Percentiles rank a stretch among this genome's conserved stretches.
Conservation (phyloP, 805 yeast species). For the Lachancea kluyveri region DNA sequence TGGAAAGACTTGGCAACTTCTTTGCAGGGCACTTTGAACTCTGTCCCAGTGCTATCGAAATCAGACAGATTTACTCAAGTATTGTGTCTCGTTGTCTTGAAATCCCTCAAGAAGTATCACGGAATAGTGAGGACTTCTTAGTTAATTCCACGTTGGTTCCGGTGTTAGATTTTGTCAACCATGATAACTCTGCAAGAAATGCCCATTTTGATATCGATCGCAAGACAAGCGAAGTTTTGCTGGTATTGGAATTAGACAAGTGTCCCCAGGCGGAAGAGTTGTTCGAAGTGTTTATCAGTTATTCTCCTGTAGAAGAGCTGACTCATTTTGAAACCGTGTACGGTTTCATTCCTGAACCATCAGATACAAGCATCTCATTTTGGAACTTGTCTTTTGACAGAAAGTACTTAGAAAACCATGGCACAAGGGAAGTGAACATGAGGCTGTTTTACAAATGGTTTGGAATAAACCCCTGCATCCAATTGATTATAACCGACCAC, state of each 20-base stretch:
- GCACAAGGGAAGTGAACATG: slow-evolving; percentile 9
- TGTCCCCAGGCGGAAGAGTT: slow-evolving; percentile 3
- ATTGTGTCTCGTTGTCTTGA: slow-evolving; percentile 57
- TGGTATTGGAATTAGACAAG: slow-evolving; percentile 27
- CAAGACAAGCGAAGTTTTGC: slow-evolving; percentile 36
- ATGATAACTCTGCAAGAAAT: slow-evolving; percentile 39
- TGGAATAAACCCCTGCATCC: slow-evolving; percentile 35
- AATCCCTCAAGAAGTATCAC: slow-evolving; percentile 43
- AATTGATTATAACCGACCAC: slow-evolving; percentile 29
- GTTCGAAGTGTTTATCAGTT: slow-evolving; percentile 40
- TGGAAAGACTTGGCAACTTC: slow-evolving; percentile 3
- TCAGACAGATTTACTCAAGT: slow-evolving; percentile 35
- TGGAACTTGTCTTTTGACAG: slow-evolving; percentile 18
- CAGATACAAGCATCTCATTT: slow-evolving; percentile 10
- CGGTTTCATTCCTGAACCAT: slow-evolving; percentile 39
- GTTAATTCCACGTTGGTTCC: slow-evolving; percentile 59
- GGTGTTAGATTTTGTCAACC: slow-evolving; percentile 62
- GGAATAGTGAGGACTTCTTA: slow-evolving; percentile 33
- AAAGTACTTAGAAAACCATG: slow-evolving; percentile 6
- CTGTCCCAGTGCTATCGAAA: neutral
- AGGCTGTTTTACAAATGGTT: slow-evolving; percentile 32
- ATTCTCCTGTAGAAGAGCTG: slow-evolving; percentile 39
- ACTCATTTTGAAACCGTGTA: slow-evolving; percentile 36
- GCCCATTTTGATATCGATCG: slow-evolving; percentile 59
- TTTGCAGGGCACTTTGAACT: slow-evolving; percentile 2